A percentile compares a stretch with the other conserved stretches of the same genome.
Evolutionary conservation across 73 alveolate genomes (phyloP).

Genomic region (Paramecium biaurelia): DNA sequence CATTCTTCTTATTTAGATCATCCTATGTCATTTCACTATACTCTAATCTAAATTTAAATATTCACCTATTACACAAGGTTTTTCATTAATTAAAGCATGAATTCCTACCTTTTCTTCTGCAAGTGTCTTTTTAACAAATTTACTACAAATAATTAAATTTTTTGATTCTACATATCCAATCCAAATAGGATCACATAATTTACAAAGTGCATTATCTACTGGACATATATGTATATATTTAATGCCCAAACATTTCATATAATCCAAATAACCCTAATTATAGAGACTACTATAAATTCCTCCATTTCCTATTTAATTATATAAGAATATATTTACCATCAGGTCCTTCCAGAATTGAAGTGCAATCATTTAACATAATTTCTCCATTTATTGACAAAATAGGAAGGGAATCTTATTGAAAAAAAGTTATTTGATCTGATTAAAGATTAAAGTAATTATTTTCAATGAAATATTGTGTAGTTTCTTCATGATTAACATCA

Average conservation of each 20-base stretch:
- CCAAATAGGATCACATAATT: conserved; percentile 79
- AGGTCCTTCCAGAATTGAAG: conserved; percentile 31
- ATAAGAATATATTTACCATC: conserved; percentile 53
- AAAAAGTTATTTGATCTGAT: conserved; percentile 67
- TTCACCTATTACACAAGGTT: conserved; percentile 53
- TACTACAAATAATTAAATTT: conserved; percentile 65
- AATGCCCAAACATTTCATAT: conserved; percentile 63
- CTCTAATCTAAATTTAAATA: conserved; percentile 59
- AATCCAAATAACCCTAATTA: conserved; percentile 40
- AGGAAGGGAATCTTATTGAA: conserved; percentile 76
- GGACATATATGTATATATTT: conserved; percentile 79
- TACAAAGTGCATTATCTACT: conserved; percentile 77
- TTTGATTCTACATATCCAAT: conserved; percentile 69
- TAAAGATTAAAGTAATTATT: conserved; percentile 77
- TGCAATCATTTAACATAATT: conserved; percentile 42
- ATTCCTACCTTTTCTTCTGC: conserved; percentile 77
- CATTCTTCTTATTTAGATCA: conserved; percentile 29
- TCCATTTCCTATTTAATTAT: conserved; percentile 81
- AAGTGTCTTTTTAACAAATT: conserved; percentile 61
- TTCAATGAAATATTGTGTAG: conserved; percentile 66
- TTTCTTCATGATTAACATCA: conserved; percentile 67
- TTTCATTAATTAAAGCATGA: conserved; percentile 66
- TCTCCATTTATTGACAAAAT: conserved; percentile 74
- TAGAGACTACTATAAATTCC: conserved; percentile 77
- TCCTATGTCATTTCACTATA: conserved; percentile 75